phyloP scores from a whole-genome alignment of 352 stramenopile genomes.

The Phytophthora palmivora region DNA sequence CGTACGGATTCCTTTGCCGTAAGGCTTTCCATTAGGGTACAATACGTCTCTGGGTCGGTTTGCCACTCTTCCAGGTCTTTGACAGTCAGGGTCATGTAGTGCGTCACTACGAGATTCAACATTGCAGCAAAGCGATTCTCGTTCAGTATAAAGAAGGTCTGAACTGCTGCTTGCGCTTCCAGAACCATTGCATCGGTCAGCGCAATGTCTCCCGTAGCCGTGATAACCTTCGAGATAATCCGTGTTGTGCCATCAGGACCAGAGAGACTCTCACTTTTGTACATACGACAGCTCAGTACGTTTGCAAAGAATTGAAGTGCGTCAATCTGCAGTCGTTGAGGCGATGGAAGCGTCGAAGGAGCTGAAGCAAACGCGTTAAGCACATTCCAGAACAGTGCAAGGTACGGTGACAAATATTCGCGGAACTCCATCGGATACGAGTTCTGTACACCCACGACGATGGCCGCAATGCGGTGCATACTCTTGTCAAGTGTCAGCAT shows the following conservation, averaged over 20 bases:
- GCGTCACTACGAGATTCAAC: slow-evolving; percentile 76
- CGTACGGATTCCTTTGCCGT: slow-evolving; percentile 85
- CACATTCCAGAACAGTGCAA: slow-evolving; percentile 73
- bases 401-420: slow-evolving; percentile 71
- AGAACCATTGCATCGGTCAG: slow-evolving; percentile 82
- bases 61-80: slow-evolving; percentile 79
- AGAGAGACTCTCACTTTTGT: slow-evolving; percentile 77
- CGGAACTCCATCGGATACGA: slow-evolving; percentile 88
- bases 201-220: slow-evolving; percentile 73
- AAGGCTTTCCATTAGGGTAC: slow-evolving; percentile 72
- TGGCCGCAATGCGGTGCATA: slow-evolving; percentile 62
- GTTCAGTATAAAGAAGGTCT: slow-evolving; percentile 57
- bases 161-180: slow-evolving; percentile 65
- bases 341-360: slow-evolving; percentile 19
- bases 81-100: slow-evolving; percentile 69
- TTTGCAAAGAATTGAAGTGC: slow-evolving; percentile 85
- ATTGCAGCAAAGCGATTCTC: slow-evolving; percentile 60
- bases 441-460: slow-evolving; percentile 79
- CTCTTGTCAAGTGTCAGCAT: slow-evolving; percentile 64
- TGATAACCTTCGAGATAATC: slow-evolving; percentile 82
- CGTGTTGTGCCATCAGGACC: slow-evolving; percentile 45
- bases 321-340: slow-evolving; percentile 66
- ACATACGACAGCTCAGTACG: slow-evolving; percentile 80
- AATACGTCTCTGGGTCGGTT: slow-evolving; percentile 72
- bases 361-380: slow-evolving; percentile 36